These are phyloP conservation scores for Diddensiella santjacobensis DNA, from an alignment of 805 yeast genomes.

Conservation along the genomic window DNA sequence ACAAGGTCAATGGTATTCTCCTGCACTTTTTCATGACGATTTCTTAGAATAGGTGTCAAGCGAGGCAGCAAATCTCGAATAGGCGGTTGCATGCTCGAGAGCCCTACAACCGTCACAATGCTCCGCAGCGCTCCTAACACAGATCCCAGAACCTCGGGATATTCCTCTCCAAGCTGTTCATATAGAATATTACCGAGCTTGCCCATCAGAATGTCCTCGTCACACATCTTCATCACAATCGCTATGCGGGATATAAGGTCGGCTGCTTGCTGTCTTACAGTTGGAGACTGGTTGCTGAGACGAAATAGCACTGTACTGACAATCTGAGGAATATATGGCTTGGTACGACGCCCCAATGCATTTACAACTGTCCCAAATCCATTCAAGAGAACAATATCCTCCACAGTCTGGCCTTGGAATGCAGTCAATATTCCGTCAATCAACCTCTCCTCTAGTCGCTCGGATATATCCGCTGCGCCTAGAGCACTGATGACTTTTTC, in stretches of 20 bases:
- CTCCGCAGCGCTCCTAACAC: conserved; percentile 65
- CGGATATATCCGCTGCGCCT: conserved; percentile 60
- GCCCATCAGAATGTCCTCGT: conserved; percentile 56
- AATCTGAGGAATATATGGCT: conserved; percentile 69
- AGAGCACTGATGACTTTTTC: conserved; percentile 48
- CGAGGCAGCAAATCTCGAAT: conserved; percentile 79
- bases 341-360: conserved; percentile 59
- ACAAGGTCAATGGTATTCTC: conserved; percentile 74
- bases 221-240: conserved; percentile 61
- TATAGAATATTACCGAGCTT: conserved; percentile 73
- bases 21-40: conserved; percentile 87
- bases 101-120: conserved; percentile 58
- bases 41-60: conserved; percentile 84
- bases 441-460: conserved; percentile 57
- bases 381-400: conserved; percentile 52
- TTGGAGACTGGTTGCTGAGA: conserved; percentile 64
- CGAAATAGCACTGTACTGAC: conserved; percentile 69
- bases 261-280: conserved; percentile 79
- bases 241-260: conserved; percentile 67
- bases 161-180: conserved; percentile 91
- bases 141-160: conserved; percentile 90
- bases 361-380: conserved; percentile 62
- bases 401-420: conserved; percentile 69
- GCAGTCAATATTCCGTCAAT: conserved; percentile 75
- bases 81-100: conserved; percentile 70